Percentiles rank a stretch among this genome's conserved stretches.
phyloP scores from a whole-genome alignment of 805 yeast genomes.

The Teunomyces kruisii region DNA sequence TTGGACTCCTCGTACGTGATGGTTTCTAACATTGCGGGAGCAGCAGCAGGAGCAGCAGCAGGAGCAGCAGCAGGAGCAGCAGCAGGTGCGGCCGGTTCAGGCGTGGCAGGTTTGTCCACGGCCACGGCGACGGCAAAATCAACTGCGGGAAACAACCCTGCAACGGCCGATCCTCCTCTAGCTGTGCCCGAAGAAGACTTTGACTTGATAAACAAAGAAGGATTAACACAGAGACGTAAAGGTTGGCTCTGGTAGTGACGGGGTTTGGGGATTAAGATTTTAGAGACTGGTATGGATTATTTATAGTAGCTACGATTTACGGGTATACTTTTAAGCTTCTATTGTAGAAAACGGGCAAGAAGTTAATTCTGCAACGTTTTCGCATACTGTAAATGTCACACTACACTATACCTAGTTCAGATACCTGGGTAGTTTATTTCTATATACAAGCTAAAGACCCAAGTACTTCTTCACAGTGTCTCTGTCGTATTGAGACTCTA shows the following conservation, averaged over 20 bases:
- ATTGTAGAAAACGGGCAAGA: no score
- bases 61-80: neutral
- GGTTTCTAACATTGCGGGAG: constrained; percentile 9
- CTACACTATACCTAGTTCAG: neutral
- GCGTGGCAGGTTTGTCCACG: no score
- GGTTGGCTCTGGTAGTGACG: constrained; percentile 15
- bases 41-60: neutral
- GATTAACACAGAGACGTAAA: constrained; percentile 6
- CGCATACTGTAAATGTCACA: no score
- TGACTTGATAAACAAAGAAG: constrained; percentile 8
- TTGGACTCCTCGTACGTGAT: constrained; percentile 15
- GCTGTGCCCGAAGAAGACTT: constrained; percentile 6
- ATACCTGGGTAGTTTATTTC: neutral
- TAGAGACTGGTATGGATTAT: neutral
- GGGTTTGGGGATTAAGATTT: neutral
- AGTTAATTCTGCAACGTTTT: no score
- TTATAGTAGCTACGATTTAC: no score
- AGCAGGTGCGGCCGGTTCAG: neutral
- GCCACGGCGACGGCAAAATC: neutral
- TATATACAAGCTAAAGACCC: constrained; percentile 19
- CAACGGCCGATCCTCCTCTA: neutral
- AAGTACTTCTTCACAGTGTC: constrained; percentile 30
- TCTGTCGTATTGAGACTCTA: constrained; percentile 26
- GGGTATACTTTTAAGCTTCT: no score
- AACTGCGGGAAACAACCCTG: neutral